Evolutionary conservation across 768 basidiomycete genomes (phyloP), one percentile per base, ranked within the genome.

Genomic region (Russula emetica): DNA sequence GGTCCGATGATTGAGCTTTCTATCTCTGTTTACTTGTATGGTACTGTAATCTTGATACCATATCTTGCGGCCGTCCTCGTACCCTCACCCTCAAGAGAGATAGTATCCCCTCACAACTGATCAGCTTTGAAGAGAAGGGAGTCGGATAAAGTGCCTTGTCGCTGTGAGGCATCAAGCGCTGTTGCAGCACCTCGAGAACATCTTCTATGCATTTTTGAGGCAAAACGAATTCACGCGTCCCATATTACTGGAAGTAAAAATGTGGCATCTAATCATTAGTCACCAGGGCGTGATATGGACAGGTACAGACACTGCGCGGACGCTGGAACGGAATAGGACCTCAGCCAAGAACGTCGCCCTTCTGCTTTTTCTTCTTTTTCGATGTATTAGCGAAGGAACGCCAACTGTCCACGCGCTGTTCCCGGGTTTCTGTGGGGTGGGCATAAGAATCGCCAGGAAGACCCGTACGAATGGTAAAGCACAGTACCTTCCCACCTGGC

Each of bases 291-390:
- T 30, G 50, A 65, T 57, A 55, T 52, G 50, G 59, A 65, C 64
- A 30, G 61, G 58, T 56, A 65, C 59, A 56, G 64, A 56, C 59
- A 9, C 60, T 28, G 49, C 26, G 38, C 22, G 11, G 16, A 24
- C 56, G 24, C 34, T 22, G 40, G 52, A 42, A 51, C 28, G 7
- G 52, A 14, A 24, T 44, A 26, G 54, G 55, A 55, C 20, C 30
- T 68, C 54, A 89, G 70, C 88, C 90, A 55, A 92, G 85, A 63
- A 90, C 73, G 52, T 78, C 75, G 57, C 74, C 77, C 75, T 92
- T 91, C 58, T 79, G 67, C 75, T 90, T 92, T 76, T 92, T 92
- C 79, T 93, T 94, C 82, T 91, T 93, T 76, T 88, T 90, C 44
- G 81, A 78, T 55, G 76, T 76, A 65, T 78, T 85, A 14, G 82